Conservation (phyloP, 768 basidiomycete species). For the Lentinus tigrinus region DNA sequence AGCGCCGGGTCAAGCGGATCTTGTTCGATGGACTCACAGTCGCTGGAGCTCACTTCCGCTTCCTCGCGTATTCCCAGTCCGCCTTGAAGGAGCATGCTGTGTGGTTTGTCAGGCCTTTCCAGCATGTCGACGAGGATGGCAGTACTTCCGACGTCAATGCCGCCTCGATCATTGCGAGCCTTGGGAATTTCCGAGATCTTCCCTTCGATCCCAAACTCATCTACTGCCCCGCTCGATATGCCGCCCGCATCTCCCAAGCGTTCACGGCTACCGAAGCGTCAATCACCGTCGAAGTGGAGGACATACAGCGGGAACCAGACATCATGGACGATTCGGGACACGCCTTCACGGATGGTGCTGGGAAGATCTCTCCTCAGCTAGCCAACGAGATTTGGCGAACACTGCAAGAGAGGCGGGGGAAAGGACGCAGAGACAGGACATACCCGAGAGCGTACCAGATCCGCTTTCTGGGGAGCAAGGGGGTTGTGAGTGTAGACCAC, state of each 20-base stretch:
- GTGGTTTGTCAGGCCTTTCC: conserved; percentile 66
- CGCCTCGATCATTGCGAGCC: conserved; percentile 45
- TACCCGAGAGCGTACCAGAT: conserved; percentile 57
- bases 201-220: conserved; percentile 45
- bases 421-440: conserved; percentile 33
- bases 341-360: conserved; percentile 71
- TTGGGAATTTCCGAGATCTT: conserved; percentile 55
- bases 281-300: conserved; percentile 33
- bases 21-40: conserved; percentile 46
- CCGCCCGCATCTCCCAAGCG: conserved; percentile 67
- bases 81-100: conserved; percentile 56
- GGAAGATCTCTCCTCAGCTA: conserved; percentile 56
- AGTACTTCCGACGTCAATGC: conserved; percentile 27
- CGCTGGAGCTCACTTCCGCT: conserved; percentile 54
- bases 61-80: conserved; percentile 73
- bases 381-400: conserved; percentile 48
- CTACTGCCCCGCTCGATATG: conserved; percentile 66
- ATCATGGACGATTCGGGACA: conserved; percentile 38
- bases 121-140: conserved; percentile 22
- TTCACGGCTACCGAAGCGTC: conserved; percentile 74
- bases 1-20: conserved; percentile 44
- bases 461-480: conserved; percentile 64
- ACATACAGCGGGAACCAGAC: conserved; percentile 40
- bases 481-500: conserved; percentile 63
- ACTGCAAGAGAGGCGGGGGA: conserved; percentile 37